phyloP scores from a whole-genome alignment of 2,329 filamentous ascomycete genomes.

The Pseudogymnoascus verrucosus region DNA sequence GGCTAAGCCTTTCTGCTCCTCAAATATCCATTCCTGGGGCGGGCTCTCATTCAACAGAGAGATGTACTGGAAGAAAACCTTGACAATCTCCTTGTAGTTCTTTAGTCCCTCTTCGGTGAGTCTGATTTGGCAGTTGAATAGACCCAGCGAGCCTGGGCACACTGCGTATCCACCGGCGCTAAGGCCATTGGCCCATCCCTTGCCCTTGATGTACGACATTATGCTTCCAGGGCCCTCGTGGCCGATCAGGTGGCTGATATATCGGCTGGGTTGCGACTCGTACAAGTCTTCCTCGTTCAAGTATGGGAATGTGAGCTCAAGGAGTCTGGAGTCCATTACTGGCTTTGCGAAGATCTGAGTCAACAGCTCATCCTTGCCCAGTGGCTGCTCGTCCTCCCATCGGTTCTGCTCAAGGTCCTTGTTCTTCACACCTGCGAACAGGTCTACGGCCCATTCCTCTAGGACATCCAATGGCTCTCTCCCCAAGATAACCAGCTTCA shows the following conservation, averaged over 20 bases:
- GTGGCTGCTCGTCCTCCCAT: constrained; percentile 57
- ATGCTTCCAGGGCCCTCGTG: constrained; percentile 70
- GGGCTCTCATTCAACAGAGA: constrained; percentile 71
- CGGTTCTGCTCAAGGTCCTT: constrained; percentile 56
- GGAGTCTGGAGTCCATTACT: constrained; percentile 58
- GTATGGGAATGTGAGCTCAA: constrained; percentile 63
- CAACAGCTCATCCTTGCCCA: constrained; percentile 49
- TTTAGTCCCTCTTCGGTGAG: constrained; percentile 54
- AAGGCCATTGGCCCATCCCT: constrained; percentile 63
- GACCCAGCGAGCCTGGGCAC: constrained; percentile 54
- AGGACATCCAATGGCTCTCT: constrained; percentile 58
- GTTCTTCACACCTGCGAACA: constrained; percentile 61
- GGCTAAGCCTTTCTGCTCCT: constrained; percentile 82
- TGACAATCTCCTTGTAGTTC: constrained; percentile 56
- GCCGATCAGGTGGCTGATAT: constrained; percentile 64
- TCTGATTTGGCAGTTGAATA: constrained; percentile 58
- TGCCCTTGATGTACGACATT: constrained; percentile 62
- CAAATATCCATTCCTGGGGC: constrained; percentile 87
- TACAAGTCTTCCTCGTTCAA: constrained; percentile 60
- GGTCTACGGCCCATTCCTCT: constrained; percentile 59
- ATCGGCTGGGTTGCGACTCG: constrained; percentile 60
- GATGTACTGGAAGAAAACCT: constrained; percentile 72
- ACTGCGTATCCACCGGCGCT: constrained; percentile 56
- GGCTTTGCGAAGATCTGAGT: constrained; percentile 65
- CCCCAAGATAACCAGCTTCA: constrained; percentile 65